Evolutionary conservation across 2,329 filamentous ascomycete genomes (phyloP).

Genomic region (Talaromyces sp.): DNA sequence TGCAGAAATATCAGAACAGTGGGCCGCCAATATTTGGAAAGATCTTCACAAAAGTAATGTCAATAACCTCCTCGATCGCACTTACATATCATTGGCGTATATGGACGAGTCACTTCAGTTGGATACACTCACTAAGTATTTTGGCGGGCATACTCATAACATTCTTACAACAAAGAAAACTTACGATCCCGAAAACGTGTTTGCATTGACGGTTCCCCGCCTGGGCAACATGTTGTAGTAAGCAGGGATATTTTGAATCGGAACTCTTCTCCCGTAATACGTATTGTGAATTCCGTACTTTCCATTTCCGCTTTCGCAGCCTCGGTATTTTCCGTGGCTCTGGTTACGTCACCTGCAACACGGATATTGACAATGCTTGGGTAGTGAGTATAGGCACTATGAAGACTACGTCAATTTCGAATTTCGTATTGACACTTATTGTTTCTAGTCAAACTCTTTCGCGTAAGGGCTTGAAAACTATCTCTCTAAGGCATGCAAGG

Average conservation of each 20-base stretch:
- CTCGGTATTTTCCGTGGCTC: no score
- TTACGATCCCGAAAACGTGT: slow-evolving; percentile 33
- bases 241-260: background rate
- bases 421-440: no score
- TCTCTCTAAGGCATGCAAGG: background rate
- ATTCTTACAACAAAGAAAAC: slow-evolving; percentile 26
- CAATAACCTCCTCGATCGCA: slow-evolving; percentile 12
- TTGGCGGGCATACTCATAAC: slow-evolving; percentile 19
- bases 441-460: no score
- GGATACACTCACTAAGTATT: slow-evolving; percentile 13
- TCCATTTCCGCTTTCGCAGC: background rate
- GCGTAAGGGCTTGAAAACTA: background rate
- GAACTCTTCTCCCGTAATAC: background rate
- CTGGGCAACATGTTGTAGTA: background rate
- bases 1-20: slow-evolving; percentile 18
- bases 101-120: slow-evolving; percentile 17
- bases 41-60: background rate
- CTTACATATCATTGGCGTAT: slow-evolving; percentile 19
- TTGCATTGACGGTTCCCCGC: slow-evolving; percentile 14
- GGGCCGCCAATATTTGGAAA: slow-evolving; percentile 26
- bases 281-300: background rate
- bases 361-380: no score
- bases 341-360: no score
- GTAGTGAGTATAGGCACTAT: no score
- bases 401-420: no score